Base-by-base conservation (phyloP, 2,329 filamentous ascomycete species). In the Penicillium sp. region DNA sequence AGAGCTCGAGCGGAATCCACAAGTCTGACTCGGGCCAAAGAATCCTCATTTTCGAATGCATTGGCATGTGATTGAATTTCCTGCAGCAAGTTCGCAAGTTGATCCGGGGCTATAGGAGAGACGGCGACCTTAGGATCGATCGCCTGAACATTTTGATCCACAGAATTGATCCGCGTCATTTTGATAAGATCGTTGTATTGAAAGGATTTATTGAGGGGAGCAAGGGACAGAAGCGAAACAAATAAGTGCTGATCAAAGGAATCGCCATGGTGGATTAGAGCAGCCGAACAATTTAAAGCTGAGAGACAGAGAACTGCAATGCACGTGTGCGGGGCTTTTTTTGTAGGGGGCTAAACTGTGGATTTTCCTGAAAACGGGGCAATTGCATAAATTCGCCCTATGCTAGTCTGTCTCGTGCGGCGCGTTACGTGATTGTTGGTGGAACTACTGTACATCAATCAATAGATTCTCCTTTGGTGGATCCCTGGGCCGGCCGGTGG, bases 1-100 rank as follows among this genome's bases (percentile, higher is more conserved):
- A 70, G 48, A 3, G 65, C 56, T n/a, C 65, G 64, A 9, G 62
- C 65, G n/a, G 58, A 44, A n/a, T 68, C 63, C 19, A 70, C 43
- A 1, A 69, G 55, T 19, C 61, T 58, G 28, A 65, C 39, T 7
- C 67, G 63, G 10, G 59, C 58, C 4, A 55, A 28, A 11, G 39
- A 9, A 24, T 63, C 52, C 8, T 55, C 49, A 11, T 55, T 34
- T 13, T n/a, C 36, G 24, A 60, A 58, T 8, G 36, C 50, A 18
- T 62, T 44, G 8, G 62, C 58, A 16, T 60, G 49, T 1, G 42
- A 13, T 7, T 57, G 37, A 10, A 69, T 55, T 18, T 63, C 43
- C 26, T 61, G 36, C 2, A 65, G 52, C 14, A 69, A 48, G 9
- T 36, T 26, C 8, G 59, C 55, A 24, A 67, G 54, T 28, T 60